These are phyloP conservation scores for Kickxella alabastrina DNA, from an alignment of 192 early-diverging fungal genomes.

Conservation along the genomic window DNA sequence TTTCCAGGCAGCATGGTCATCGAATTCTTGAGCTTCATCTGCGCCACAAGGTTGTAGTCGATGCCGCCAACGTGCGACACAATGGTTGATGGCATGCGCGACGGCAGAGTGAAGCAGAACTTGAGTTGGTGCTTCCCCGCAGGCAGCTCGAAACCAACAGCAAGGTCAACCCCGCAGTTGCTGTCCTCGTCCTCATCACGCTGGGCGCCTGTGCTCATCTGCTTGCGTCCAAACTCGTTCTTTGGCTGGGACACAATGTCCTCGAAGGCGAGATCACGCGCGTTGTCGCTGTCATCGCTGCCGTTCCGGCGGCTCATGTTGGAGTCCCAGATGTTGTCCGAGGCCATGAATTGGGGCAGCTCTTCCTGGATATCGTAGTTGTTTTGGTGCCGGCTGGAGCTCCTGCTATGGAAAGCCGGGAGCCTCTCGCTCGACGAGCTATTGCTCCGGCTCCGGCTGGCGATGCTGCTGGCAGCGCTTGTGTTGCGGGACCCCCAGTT, in stretches of 20 bases:
- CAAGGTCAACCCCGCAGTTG: background rate
- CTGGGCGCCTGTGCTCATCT: background rate
- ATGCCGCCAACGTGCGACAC: conserved; percentile 35
- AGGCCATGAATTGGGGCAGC: background rate
- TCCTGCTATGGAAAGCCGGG: background rate
- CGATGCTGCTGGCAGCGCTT: background rate
- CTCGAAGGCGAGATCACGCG: too few relatives aligned
- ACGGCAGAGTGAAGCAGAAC: conserved; percentile 30
- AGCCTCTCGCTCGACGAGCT: background rate
- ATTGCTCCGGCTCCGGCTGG: background rate
- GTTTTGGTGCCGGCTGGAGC: background rate
- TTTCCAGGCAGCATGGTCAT: conserved; percentile 1
- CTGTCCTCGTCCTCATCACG: background rate
- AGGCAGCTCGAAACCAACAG: conserved; percentile 12
- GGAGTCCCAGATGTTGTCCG: background rate
- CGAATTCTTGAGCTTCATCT: conserved; percentile 10
- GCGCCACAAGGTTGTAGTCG: conserved; percentile 18
- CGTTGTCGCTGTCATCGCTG: background rate
- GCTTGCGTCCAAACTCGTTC: background rate
- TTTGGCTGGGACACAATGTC: too few relatives aligned
- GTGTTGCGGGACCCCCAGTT: background rate
- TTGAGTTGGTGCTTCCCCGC: conserved; percentile 22
- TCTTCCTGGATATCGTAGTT: background rate
- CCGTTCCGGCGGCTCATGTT: background rate
- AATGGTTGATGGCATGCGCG: conserved; percentile 33